These are phyloP conservation scores for Pseudonitzschia multiseries DNA, from an alignment of 108 stramenopile genomes.

Conservation along the genomic window DNA sequence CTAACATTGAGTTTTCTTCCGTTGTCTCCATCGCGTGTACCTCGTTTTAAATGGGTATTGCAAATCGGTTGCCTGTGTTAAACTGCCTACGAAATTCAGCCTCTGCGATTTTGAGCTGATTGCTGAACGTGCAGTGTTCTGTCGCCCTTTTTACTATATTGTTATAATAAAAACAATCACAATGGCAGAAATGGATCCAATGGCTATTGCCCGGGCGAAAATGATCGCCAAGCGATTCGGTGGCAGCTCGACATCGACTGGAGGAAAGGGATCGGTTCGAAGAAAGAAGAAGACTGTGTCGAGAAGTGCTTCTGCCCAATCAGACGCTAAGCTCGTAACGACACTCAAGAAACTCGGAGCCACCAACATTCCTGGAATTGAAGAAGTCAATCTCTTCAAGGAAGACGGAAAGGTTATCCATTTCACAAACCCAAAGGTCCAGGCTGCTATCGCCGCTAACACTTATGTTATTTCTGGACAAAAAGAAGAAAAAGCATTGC, in stretches of 20 bases:
- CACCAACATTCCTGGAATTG: slow-evolving; percentile 97
- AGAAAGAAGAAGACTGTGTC: slow-evolving; percentile 93
- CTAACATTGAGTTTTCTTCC: too few species aligned
- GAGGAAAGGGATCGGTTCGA: slow-evolving; percentile 91
- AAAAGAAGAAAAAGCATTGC: slow-evolving; percentile 90
- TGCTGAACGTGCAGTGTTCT: background rate
- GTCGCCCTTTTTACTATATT: background rate
- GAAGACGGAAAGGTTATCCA: slow-evolving; percentile 97
- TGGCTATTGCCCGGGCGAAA: slow-evolving; percentile 76
- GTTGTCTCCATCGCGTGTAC: too few species aligned
- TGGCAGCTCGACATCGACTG: slow-evolving; percentile 76
- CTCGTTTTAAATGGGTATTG: too few species aligned
- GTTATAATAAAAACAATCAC: slow-evolving; percentile 19
- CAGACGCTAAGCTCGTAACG: slow-evolving; percentile 92
- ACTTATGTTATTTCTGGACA: slow-evolving; percentile 95
- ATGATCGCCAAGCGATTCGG: slow-evolving; percentile 95
- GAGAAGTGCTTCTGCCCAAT: slow-evolving; percentile 80
- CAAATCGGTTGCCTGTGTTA: too few species aligned
- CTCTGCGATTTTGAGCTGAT: background rate
- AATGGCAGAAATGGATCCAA: slow-evolving; percentile 66
- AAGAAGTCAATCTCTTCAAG: slow-evolving; percentile 99
- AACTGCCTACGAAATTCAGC: too few species aligned
- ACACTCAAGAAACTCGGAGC: slow-evolving; percentile 96
- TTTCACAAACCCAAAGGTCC: slow-evolving; percentile 94
- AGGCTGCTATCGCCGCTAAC: slow-evolving; percentile 95